These are phyloP conservation scores for Metschnikowia santaceciliae DNA, from an alignment of 805 yeast species.

Conservation along the genomic window DNA sequence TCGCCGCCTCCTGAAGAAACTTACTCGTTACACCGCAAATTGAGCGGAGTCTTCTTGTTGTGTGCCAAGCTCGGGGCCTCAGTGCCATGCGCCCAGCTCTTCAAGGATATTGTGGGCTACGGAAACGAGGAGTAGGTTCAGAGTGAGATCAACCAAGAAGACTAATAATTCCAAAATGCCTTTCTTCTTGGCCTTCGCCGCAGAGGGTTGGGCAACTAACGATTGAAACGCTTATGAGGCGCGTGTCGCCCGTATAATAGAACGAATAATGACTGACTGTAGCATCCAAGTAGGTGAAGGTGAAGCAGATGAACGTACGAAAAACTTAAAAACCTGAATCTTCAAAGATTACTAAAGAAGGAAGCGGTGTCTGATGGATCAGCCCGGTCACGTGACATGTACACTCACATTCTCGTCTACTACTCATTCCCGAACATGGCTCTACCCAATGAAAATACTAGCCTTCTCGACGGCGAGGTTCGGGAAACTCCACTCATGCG, in stretches of 20 bases:
- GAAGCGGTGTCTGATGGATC: background rate
- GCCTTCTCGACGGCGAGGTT: slow-evolving; percentile 1
- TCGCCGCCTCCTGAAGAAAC: slow-evolving; percentile 99
- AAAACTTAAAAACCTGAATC: no score
- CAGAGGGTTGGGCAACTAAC: background rate
- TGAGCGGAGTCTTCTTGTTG: slow-evolving; percentile 87
- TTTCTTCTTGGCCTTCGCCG: slow-evolving; percentile 2
- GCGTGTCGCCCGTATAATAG: background rate
- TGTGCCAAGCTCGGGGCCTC: slow-evolving; percentile 82
- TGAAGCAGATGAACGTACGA: no score
- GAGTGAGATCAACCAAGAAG: background rate
- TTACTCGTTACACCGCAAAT: slow-evolving; percentile 90
- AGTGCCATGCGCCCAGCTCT: slow-evolving; percentile 76
- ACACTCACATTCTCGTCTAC: background rate
- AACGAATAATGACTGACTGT: background rate
- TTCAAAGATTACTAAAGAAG: no score
- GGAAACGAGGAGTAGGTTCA: slow-evolving; percentile 16
- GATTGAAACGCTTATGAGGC: slow-evolving; percentile 1
- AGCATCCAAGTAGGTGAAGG: no score
- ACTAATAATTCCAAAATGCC: background rate
- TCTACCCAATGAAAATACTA: slow-evolving; percentile 1
- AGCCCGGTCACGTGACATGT: background rate
- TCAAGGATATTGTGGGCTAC: slow-evolving; percentile 68
- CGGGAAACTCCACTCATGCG: slow-evolving; percentile 2
- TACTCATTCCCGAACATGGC: background rate